Conservation (phyloP, 352 stramenopile species). For the Phytophthora constricta region DNA sequence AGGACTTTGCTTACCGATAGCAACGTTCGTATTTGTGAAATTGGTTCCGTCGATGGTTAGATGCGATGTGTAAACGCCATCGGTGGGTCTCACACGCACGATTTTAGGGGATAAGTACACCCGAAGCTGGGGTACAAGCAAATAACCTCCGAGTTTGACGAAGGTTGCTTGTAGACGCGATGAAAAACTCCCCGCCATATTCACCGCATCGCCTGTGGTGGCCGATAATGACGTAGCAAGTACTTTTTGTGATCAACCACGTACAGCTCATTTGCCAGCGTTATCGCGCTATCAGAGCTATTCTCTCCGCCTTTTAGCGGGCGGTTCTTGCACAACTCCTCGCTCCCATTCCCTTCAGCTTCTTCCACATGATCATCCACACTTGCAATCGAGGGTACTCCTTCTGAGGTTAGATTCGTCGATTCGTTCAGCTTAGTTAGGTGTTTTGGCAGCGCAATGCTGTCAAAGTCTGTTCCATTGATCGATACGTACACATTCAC, state of each 20-base stretch:
- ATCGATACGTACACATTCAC: conserved; percentile 58
- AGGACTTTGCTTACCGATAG: conserved; percentile 47
- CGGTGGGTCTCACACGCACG: conserved; percentile 44
- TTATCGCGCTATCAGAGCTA: conserved; percentile 7
- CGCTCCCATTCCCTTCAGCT: conserved; percentile 2
- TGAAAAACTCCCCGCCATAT: background rate
- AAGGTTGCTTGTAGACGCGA: conserved; percentile 1
- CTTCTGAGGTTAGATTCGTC: background rate
- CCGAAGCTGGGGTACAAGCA: conserved; percentile 43
- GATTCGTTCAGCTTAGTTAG: conserved; percentile 27
- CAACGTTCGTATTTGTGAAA: conserved; percentile 61
- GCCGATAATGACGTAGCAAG: conserved; percentile 6
- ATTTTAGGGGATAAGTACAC: conserved; percentile 63
- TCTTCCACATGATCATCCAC: conserved; percentile 26
- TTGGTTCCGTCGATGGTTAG: conserved; percentile 59
- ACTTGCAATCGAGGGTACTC: background rate
- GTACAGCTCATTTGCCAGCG: conserved; percentile 29
- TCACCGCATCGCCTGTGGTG: background rate
- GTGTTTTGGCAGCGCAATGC: conserved; percentile 52
- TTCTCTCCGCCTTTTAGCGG: conserved; percentile 7
- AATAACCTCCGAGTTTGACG: conserved; percentile 7
- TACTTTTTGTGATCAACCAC: conserved; percentile 30
- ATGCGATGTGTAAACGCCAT: conserved; percentile 70
- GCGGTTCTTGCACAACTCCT: conserved; percentile 12
- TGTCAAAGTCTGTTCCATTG: conserved; percentile 73